These are phyloP conservation scores for Clitocybe nebularis DNA, from an alignment of 1,284 basidiomycete species.

Conservation along the genomic window DNA sequence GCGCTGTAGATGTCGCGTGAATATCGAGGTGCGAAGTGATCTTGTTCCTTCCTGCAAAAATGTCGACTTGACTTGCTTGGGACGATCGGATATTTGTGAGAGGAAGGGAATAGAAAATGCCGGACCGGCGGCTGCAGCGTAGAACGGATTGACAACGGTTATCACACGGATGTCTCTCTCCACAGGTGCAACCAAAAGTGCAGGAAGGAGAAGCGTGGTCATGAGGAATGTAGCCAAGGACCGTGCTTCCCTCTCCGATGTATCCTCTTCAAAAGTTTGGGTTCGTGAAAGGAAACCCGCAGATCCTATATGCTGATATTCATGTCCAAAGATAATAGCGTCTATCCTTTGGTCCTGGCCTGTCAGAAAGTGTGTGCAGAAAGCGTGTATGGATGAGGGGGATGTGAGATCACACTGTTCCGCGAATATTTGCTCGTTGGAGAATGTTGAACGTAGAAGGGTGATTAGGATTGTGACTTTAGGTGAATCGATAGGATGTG, in stretches of 20 bases:
- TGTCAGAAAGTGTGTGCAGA: slow-evolving; percentile 63
- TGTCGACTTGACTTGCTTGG: slow-evolving; percentile 26
- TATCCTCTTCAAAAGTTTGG: slow-evolving; percentile 23
- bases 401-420: slow-evolving; percentile 70
- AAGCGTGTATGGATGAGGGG: slow-evolving; percentile 57
- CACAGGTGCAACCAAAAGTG: slow-evolving; percentile 70
- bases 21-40: slow-evolving; percentile 58
- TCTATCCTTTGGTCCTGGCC: slow-evolving; percentile 65
- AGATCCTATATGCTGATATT: slow-evolving; percentile 62
- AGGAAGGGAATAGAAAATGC: slow-evolving; percentile 17
- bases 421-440: slow-evolving; percentile 69
- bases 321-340: slow-evolving; percentile 69
- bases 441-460: slow-evolving; percentile 60
- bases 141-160: slow-evolving; percentile 80
- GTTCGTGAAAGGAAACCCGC: slow-evolving; percentile 28
- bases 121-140: slow-evolving; percentile 59
- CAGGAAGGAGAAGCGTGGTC: slow-evolving; percentile 72
- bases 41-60: slow-evolving; percentile 62
- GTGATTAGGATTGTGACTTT: slow-evolving; percentile 55
- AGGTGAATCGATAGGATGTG: slow-evolving; percentile 52
- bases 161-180: slow-evolving; percentile 84
- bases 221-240: slow-evolving; percentile 76
- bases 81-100: slow-evolving; percentile 1
- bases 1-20: slow-evolving; percentile 72
- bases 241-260: slow-evolving; percentile 36